These are phyloP conservation scores for Plasmodium chabaudi DNA, from an alignment of 169 alveolate species.

Conservation along the genomic window DNA sequence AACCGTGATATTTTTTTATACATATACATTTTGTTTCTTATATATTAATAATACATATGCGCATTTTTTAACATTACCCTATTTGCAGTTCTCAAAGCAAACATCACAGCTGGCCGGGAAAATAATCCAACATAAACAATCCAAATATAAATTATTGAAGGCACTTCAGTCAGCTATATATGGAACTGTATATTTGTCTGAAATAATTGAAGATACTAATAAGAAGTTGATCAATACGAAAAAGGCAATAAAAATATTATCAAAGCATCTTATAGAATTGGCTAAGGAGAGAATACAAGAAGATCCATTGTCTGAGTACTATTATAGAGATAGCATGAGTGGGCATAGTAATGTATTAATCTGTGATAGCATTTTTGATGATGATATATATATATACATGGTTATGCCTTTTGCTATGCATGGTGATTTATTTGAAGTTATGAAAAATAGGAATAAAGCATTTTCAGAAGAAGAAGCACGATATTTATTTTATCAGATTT, in stretches of 20 bases:
- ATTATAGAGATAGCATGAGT: slow-evolving; percentile 65
- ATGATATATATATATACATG: slow-evolving; percentile 50
- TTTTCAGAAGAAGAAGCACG: slow-evolving; percentile 80
- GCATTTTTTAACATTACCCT: background rate
- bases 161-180: slow-evolving; percentile 62
- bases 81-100: slow-evolving; percentile 22
- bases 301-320: slow-evolving; percentile 66
- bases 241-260: slow-evolving; percentile 56
- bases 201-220: slow-evolving; percentile 21
- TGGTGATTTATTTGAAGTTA: slow-evolving; percentile 82
- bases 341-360: slow-evolving; percentile 68
- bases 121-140: slow-evolving; percentile 5
- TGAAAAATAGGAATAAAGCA: slow-evolving; percentile 76
- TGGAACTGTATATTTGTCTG: slow-evolving; percentile 52
- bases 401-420: slow-evolving; percentile 81
- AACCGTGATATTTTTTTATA: background rate
- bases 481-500: slow-evolving; percentile 78
- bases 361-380: slow-evolving; percentile 59
- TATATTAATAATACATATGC: background rate
- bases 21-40: background rate
- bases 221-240: slow-evolving; percentile 3
- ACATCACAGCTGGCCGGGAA: slow-evolving; percentile 30
- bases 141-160: slow-evolving; percentile 32
- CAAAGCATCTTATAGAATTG: slow-evolving; percentile 59
- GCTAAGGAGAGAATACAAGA: slow-evolving; percentile 61